These are phyloP conservation scores for Arctostaphylos glauca DNA, from an alignment of 148 eudicot genomes.

Conservation along the genomic window DNA sequence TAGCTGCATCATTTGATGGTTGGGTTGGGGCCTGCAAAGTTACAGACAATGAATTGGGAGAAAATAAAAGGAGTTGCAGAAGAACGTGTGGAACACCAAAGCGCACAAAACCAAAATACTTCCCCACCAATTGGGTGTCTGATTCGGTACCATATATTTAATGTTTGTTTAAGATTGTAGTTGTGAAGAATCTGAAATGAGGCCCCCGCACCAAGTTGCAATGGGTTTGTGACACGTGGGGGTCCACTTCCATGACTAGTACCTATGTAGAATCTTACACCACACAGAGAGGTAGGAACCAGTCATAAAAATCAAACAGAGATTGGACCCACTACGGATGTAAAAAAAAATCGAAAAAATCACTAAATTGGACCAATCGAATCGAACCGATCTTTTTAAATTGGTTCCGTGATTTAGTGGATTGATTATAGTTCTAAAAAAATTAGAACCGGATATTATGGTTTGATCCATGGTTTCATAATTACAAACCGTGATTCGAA, in stretches of 20 bases:
- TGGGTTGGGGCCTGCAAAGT: neutral
- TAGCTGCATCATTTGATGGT: slow-evolving; percentile 9
- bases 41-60: neutral
- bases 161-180: neutral
- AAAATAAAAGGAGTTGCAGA: too few relatives aligned
- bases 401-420: too few relatives aligned
- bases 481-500: too few relatives aligned
- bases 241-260: neutral
- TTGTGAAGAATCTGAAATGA: neutral
- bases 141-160: slow-evolving; percentile 22
- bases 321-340: slow-evolving; percentile 14
- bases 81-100: slow-evolving; percentile 13
- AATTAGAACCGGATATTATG: too few relatives aligned
- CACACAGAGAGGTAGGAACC: neutral
- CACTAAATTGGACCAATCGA: neutral
- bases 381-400: too few relatives aligned
- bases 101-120: neutral
- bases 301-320: slow-evolving; percentile 1
- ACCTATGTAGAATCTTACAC: neutral
- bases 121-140: slow-evolving; percentile 27
- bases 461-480: too few relatives aligned
- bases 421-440: too few relatives aligned
- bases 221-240: neutral
- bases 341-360: neutral
- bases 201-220: slow-evolving; percentile 2